These are phyloP conservation scores for Ensete ventricosum DNA, from an alignment of 176 grass and related monocot genomes.

Conservation along the genomic window DNA sequence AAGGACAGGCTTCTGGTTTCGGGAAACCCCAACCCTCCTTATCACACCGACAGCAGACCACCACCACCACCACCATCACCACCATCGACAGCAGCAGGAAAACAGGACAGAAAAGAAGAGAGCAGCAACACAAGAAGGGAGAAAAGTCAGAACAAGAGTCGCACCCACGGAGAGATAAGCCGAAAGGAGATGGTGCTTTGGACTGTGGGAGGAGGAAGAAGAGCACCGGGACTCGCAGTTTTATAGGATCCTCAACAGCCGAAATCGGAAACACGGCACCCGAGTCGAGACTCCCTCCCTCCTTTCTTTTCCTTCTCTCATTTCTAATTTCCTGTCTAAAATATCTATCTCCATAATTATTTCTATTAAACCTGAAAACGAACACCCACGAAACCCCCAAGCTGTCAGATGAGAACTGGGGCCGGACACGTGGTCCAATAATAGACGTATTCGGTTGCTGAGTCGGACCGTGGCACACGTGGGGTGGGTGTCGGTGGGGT, in stretches of 20 bases:
- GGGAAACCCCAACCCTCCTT: not conserved
- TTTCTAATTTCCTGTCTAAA: not conserved
- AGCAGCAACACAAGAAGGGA: not conserved
- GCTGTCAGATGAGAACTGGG: no score
- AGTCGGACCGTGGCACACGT: no score
- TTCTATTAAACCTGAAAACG: no score
- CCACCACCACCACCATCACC: not conserved
- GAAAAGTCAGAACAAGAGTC: not conserved
- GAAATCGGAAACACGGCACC: conserved; percentile 6
- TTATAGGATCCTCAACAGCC: conserved; percentile 4
- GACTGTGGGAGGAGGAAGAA: not conserved
- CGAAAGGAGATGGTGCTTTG: not conserved
- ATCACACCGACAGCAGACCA: no score
- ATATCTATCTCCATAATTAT: no score
- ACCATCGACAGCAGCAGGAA: not conserved
- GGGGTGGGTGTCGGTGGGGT: no score
- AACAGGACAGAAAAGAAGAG: not conserved
- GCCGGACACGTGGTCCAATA: no score
- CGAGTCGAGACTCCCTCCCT: not conserved
- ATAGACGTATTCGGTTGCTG: no score
- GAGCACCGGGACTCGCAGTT: not conserved
- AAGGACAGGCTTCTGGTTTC: not conserved
- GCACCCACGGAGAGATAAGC: no score
- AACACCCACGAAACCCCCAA: no score
- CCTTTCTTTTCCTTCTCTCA: not conserved